Evolutionary conservation across 805 yeast species (phyloP), one percentile per base, ranked within the genome.

Genomic region (Millerago galiae): DNA sequence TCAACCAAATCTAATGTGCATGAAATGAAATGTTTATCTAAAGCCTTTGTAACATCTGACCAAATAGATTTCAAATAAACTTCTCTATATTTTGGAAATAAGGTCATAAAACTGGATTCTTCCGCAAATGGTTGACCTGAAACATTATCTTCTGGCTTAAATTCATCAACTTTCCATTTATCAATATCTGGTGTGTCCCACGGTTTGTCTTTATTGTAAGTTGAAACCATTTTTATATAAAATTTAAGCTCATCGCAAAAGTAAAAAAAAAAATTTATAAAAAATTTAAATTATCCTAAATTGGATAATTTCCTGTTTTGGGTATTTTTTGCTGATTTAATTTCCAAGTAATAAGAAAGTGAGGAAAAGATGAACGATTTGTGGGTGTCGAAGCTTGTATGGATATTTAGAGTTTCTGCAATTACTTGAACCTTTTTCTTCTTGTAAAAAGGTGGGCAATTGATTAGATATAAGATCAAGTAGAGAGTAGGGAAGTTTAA

Each of bases 171-270:
- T 53, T 75, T 71, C 99, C 99, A 91, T 62, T 91, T 90, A 61
- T 90, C 95, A 44, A 90, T 81, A 53, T 89, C 96, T 16, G 84
- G 87, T 10, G 96, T 90, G 60, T 90, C 98, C 98, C 98, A 90
- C 41, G 98, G 98, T 65, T 91, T 91, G 55, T 93, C 98, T 58
- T 80, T 82, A 63, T 93, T 87, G 63, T 91, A 90, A 37, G 95
- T 87, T 2, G 96, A 87, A 18, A 83, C 88, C 99, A 91, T 91
- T 35, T 37, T 51, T 8, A 6, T 27, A 10, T 16, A 16, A 31
- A 31, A 2, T 11, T 15, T 31, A 14, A 30, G 12, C 34, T 31
- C 34, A 31, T 31, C 34, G 34, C 34, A 15, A 5, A 9, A 16
- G 15, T 30, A 14, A 10, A 26, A 26, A 26, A 21, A 26, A 8